Evolutionary conservation across 768 basidiomycete species (phyloP).

Genomic region (Boletellus sp.): DNA sequence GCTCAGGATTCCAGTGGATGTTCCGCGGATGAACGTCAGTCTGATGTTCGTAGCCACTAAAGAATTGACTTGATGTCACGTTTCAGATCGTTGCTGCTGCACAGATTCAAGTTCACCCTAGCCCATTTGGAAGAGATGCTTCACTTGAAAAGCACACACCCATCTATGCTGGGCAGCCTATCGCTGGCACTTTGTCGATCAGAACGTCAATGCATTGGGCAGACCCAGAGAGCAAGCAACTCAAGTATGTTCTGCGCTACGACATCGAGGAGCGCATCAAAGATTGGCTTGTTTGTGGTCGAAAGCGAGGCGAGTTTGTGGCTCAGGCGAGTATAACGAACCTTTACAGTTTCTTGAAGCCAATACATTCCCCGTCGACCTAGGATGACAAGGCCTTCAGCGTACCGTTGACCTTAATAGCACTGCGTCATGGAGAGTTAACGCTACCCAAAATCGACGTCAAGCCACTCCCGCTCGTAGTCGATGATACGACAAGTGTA

Average conservation of each 20-base stretch:
- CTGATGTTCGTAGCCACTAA: not conserved
- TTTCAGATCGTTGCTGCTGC: conserved; percentile 65
- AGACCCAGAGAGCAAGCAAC: conserved; percentile 38
- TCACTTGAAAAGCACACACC: conserved; percentile 31
- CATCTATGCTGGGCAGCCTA: conserved; percentile 84
- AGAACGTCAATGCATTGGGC: conserved; percentile 80
- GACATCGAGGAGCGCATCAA: conserved; percentile 77
- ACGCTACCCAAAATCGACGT: conserved; percentile 71
- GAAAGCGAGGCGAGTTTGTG: conserved; percentile 78
- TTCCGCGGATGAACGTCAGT: conserved; percentile 77
- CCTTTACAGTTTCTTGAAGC: not conserved
- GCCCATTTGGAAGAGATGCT: conserved; percentile 38
- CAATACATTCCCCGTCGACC: conserved; percentile 1
- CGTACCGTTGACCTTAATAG: conserved; percentile 74
- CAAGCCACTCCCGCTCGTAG: conserved; percentile 51
- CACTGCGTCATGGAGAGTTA: conserved; percentile 80
- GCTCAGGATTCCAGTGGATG: conserved; percentile 79
- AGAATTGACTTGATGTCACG: conserved; percentile 6
- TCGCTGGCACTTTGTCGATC: conserved; percentile 65
- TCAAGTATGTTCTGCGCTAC: conserved; percentile 61
- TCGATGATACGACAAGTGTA: conserved; percentile 52
- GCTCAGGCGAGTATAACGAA: conserved; percentile 52
- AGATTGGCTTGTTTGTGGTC: conserved; percentile 89
- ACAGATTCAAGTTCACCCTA: conserved; percentile 45
- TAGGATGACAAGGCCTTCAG: conserved; percentile 62